These are phyloP conservation scores for Macrolepiota albuminosa DNA, from an alignment of 768 basidiomycete genomes.

Conservation along the genomic window DNA sequence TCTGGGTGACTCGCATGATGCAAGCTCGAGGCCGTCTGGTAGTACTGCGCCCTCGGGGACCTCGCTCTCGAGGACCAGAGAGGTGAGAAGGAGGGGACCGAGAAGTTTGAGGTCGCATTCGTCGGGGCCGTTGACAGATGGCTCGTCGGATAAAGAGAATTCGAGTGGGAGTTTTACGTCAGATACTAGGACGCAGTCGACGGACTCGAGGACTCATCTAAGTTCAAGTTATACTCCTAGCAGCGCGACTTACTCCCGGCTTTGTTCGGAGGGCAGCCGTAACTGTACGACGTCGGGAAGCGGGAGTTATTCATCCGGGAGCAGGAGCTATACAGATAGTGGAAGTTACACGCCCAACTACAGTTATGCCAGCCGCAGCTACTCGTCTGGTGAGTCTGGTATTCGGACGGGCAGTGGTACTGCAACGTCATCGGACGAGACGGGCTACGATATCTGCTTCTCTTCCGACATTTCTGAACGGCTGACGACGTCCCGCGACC, in stretches of 20 bases:
- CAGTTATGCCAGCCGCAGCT: slow-evolving; percentile 16
- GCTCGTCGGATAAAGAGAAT: slow-evolving; percentile 58
- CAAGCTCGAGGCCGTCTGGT: slow-evolving; percentile 15
- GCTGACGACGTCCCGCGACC: slow-evolving; percentile 25
- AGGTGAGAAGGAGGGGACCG: slow-evolving; percentile 48
- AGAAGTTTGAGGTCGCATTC: slow-evolving; percentile 38
- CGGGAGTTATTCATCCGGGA: slow-evolving; percentile 7
- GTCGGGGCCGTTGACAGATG: slow-evolving; percentile 31
- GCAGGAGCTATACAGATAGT: slow-evolving; percentile 10
- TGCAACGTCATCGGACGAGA: slow-evolving; percentile 39
- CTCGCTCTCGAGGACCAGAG: slow-evolving; percentile 51
- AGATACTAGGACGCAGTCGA: slow-evolving; percentile 24
- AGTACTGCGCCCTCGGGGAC: slow-evolving; percentile 46
- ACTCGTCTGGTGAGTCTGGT: slow-evolving; percentile 11
- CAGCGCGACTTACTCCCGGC: slow-evolving; percentile 2
- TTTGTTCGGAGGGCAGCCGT: slow-evolving; percentile 4
- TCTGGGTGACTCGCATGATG: slow-evolving; percentile 49
- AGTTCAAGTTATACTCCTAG: slow-evolving; percentile 12
- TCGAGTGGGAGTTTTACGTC: slow-evolving; percentile 20
- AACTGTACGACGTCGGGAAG: neutral
- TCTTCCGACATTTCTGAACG: slow-evolving; percentile 44
- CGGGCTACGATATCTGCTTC: slow-evolving; percentile 48
- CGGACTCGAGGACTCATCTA: slow-evolving; percentile 19
- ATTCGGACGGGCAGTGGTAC: slow-evolving; percentile 20
- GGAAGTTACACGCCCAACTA: slow-evolving; percentile 18